Evolutionary conservation across 495 filamentous ascomycete genomes (phyloP), one percentile per base, ranked within the genome.

Genomic region (Tuber indicum): DNA sequence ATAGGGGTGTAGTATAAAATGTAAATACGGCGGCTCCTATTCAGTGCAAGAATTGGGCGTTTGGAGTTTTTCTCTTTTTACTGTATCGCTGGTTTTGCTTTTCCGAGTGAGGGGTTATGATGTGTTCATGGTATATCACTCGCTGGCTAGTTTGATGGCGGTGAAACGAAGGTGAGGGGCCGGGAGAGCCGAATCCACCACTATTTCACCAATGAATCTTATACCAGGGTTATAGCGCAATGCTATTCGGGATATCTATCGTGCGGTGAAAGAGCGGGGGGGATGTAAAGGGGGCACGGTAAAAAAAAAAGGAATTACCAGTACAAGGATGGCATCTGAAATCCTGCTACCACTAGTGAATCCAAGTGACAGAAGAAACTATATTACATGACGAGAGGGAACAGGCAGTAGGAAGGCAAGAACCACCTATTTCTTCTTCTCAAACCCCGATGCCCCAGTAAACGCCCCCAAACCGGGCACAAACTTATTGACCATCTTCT

Each of bases 401-500:
- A 17, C 62, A 23, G 17, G 16, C 14, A 9, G 62, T n/a, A 21
- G 43, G 32, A 72, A 73, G 26, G 19, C 3, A 26, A 26, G 46
- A 36, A 7, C 72, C 41, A 12, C 39, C 17, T 77, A 77, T 43
- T 70, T 58, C 77, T 82, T 80, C 71, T 76, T 77, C 36, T 43
- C 66, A 17, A 36, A 70, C 36, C 36, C 75, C n/a, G 46, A 62
- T 42, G 74, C 74, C 26, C 82, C 73, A 62, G 73, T 52, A n/a
- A 80, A 47, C 16, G 75, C 71, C 32, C 74, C 73, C 41, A 74
- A 74, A 69, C 87, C 91, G 23, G 96, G 96, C 23, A 97, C 82
- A 81, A 97, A 97, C 77, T 88, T 92, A 26, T 93, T 92, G 47
- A 98, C 92, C 73, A 88, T 86, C 80, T 87, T 87, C 85, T 97